Conservation (phyloP, 352 stramenopile species). For the Pythium aquatile region DNA sequence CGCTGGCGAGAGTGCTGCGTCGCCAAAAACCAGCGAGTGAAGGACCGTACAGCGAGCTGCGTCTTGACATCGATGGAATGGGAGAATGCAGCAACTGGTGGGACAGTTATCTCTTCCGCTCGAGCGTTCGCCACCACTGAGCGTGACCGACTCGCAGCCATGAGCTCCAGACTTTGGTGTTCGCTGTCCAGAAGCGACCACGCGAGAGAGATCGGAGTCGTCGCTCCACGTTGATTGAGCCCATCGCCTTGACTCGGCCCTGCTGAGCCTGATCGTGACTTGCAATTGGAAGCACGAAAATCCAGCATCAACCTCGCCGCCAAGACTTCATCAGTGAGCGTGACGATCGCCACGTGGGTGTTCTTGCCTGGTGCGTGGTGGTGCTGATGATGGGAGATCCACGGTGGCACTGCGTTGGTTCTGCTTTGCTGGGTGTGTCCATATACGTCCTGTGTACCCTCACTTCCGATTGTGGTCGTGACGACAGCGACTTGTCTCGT, state of each 20-base stretch:
- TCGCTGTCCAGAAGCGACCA: constrained; percentile 45
- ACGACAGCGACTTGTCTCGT: constrained; percentile 34
- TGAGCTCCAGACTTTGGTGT: constrained; percentile 51
- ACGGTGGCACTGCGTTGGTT: not conserved
- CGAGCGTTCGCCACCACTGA: constrained; percentile 38
- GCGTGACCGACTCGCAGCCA: constrained; percentile 52
- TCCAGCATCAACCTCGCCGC: constrained; percentile 18
- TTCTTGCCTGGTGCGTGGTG: constrained; percentile 1
- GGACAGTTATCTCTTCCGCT: constrained; percentile 39
- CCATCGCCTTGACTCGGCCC: not conserved
- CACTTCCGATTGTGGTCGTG: constrained; percentile 10
- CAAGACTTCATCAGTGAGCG: constrained; percentile 11
- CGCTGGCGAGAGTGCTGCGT: constrained; percentile 39
- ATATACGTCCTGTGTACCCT: not conserved
- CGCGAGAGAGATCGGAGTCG: constrained; percentile 23
- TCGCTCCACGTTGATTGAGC: not conserved
- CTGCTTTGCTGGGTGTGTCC: not conserved
- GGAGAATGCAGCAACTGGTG: constrained; percentile 44
- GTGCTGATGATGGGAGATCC: not conserved
- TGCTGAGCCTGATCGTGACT: not conserved
- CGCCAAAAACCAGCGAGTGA: constrained; percentile 58
- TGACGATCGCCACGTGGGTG: constrained; percentile 6
- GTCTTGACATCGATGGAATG: constrained; percentile 38
- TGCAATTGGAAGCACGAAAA: constrained; percentile 13
- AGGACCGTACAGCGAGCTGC: constrained; percentile 43